A percentile compares a stretch with the other conserved stretches of the same genome.
Evolutionary conservation across 2,329 filamentous ascomycete genomes (phyloP).

Genomic region (Colletotrichum ledebouriae): DNA sequence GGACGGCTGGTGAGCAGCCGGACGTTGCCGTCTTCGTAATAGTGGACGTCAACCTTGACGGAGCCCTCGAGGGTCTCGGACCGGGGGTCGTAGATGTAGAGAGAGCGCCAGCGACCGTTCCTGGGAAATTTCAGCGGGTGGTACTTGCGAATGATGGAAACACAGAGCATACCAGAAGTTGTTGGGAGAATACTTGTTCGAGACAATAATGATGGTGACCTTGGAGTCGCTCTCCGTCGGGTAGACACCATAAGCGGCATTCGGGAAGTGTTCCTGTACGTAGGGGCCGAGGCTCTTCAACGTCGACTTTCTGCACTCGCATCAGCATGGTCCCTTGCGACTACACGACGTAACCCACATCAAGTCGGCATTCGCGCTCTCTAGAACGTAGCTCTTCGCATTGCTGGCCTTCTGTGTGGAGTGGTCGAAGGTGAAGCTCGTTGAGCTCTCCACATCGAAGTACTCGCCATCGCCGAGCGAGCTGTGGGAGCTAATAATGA

Average conservation of each 20-base stretch:
- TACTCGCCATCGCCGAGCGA: slow-evolving; percentile 84
- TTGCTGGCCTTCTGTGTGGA: slow-evolving; percentile 86
- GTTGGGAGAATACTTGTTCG: slow-evolving; percentile 97
- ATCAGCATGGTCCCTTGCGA: slow-evolving; percentile 42
- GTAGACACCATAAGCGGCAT: slow-evolving; percentile 84
- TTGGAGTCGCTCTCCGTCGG: slow-evolving; percentile 81
- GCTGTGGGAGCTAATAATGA: slow-evolving; percentile 90
- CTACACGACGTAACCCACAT: slow-evolving; percentile 70
- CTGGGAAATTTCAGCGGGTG: slow-evolving; percentile 57
- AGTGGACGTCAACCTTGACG: slow-evolving; percentile 96
- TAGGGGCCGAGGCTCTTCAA: slow-evolving; percentile 82
- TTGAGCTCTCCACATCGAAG: slow-evolving; percentile 89
- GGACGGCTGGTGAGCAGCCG: slow-evolving; percentile 91
- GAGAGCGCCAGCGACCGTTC: slow-evolving; percentile 96
- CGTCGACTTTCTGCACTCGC: slow-evolving; percentile 77
- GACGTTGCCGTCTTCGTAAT: slow-evolving; percentile 99
- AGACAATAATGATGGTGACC: slow-evolving; percentile 86
- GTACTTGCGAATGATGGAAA: not conserved
- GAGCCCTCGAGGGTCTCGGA: slow-evolving; percentile 78
- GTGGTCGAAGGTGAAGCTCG: slow-evolving; percentile 92
- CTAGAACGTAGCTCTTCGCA: slow-evolving; percentile 82
- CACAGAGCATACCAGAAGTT: slow-evolving; percentile 84
- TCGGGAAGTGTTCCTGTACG: slow-evolving; percentile 89
- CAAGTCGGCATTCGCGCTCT: slow-evolving; percentile 82
- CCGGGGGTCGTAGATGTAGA: slow-evolving; percentile 84